phyloP scores from a whole-genome alignment of 345 rosid species.

The Camelina sativa region DNA sequence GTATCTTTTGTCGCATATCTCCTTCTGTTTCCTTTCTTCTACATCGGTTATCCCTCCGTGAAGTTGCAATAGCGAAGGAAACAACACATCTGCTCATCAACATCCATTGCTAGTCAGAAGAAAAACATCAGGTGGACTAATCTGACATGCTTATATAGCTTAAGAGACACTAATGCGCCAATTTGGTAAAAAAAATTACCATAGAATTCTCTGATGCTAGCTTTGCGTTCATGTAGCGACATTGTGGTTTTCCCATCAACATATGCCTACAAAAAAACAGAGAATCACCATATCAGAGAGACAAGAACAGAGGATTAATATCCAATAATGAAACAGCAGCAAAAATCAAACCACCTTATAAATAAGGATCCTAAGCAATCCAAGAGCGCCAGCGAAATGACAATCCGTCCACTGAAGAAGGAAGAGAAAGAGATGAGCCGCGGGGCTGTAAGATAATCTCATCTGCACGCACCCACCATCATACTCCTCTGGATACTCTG shows the following conservation, averaged over 20 bases:
- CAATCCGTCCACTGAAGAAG: conserved; percentile 98
- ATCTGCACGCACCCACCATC: conserved; percentile 95
- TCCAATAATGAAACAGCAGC: background rate
- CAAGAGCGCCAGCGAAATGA: conserved; percentile 85
- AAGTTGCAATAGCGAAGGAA: conserved; percentile 86
- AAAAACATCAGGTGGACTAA: background rate
- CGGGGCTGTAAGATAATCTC: conserved; percentile 94
- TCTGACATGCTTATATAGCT: background rate
- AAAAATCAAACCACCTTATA: conserved; percentile 58
- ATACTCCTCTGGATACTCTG: conserved; percentile 77
- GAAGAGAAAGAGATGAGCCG: conserved; percentile 83
- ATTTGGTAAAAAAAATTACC: conserved; percentile 49
- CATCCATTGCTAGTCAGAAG: conserved; percentile 9
- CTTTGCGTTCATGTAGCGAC: conserved; percentile 83
- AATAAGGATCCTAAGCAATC: conserved; percentile 85
- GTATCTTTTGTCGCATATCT: conserved; percentile 64
- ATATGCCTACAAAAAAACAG: conserved; percentile 59
- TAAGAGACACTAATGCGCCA: background rate
- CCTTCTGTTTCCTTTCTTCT: conserved; percentile 80
- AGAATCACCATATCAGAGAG: background rate
- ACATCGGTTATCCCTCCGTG: conserved; percentile 74
- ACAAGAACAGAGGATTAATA: conserved; percentile 13
- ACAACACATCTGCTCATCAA: conserved; percentile 67
- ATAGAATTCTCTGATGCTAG: conserved; percentile 83
- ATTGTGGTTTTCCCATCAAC: conserved; percentile 92